Evolutionary conservation across 164 flowering plant genomes (phyloP).

Genomic region (Tinospora cordifolia): DNA sequence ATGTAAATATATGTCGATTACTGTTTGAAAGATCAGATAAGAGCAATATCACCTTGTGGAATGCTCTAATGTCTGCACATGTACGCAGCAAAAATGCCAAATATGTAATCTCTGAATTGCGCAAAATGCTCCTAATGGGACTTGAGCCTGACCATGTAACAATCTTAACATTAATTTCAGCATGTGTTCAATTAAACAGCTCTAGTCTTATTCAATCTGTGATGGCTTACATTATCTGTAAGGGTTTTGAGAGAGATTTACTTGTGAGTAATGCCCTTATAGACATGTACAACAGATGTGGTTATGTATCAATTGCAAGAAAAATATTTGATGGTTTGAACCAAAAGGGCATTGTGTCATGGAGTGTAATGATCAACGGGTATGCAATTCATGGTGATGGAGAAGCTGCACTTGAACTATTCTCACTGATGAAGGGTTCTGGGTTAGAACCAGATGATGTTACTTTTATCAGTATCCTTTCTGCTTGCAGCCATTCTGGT

Average conservation of each 20-base stretch:
- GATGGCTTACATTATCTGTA: constrained; percentile 28
- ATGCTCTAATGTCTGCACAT: constrained; percentile 41
- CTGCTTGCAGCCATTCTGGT: constrained; percentile 61
- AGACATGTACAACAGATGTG: constrained; percentile 52
- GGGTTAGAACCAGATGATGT: constrained; percentile 36
- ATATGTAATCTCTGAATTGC: constrained; percentile 28
- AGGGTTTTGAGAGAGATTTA: constrained; percentile 35
- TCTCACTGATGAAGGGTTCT: constrained; percentile 30
- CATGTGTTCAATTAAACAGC: constrained; percentile 34
- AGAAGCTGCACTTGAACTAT: constrained; percentile 34
- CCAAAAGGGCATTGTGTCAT: constrained; percentile 37
- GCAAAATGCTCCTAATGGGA: constrained; percentile 27
- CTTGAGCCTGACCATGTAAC: constrained; percentile 42
- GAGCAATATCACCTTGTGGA: constrained; percentile 45
- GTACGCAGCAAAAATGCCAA: constrained; percentile 20
- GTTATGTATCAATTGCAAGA: constrained; percentile 33
- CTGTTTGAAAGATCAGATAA: constrained; percentile 37
- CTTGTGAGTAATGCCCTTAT: constrained; percentile 40
- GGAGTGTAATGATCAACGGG: constrained; percentile 48
- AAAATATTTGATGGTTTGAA: constrained; percentile 32
- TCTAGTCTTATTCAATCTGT: constrained; percentile 22
- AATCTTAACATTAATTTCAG: constrained; percentile 33
- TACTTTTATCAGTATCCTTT: constrained; percentile 34
- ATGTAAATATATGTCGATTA: constrained; percentile 17
- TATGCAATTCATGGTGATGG: constrained; percentile 46